A percentile compares a stretch with the other conserved stretches of the same genome.
These are phyloP conservation scores for Cercospora sp. DNA, from an alignment of 2,329 filamentous ascomycete species.

Conservation along the genomic window DNA sequence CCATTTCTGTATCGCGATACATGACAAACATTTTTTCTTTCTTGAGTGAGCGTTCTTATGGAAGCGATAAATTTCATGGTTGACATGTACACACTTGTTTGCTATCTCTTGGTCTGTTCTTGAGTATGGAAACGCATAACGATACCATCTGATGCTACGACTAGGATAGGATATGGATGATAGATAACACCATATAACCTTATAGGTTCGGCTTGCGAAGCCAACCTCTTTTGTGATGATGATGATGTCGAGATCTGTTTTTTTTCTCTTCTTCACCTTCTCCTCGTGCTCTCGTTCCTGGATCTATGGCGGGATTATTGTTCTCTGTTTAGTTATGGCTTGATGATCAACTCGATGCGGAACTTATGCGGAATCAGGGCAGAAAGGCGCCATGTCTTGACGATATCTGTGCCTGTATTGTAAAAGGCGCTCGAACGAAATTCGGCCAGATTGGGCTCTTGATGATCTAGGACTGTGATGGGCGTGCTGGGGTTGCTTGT, in stretches of 20 bases:
- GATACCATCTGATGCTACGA: constrained; percentile 9
- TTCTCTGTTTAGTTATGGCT: no score
- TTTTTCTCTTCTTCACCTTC: no score
- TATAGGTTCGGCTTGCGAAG: background rate
- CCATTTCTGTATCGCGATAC: constrained; percentile 4
- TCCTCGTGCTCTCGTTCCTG: no score
- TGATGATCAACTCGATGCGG: no score
- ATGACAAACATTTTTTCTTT: background rate
- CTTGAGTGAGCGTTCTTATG: background rate
- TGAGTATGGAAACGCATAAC: background rate
- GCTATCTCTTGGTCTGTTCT: background rate
- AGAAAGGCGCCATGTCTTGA: no score
- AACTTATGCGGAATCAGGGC: no score
- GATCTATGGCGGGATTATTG: no score
- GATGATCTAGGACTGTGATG: background rate
- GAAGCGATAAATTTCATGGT: background rate
- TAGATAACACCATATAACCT: background rate
- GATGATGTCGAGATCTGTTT: no score
- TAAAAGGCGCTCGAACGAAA: no score
- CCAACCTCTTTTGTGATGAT: no score
- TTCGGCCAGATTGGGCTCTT: background rate
- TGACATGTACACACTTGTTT: background rate
- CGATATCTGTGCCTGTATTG: no score
- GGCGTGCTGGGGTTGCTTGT: background rate
- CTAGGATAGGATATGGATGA: background rate